Base-by-base conservation (phyloP, 1,284 basidiomycete species). In the Cryptococcus wingfieldii region DNA sequence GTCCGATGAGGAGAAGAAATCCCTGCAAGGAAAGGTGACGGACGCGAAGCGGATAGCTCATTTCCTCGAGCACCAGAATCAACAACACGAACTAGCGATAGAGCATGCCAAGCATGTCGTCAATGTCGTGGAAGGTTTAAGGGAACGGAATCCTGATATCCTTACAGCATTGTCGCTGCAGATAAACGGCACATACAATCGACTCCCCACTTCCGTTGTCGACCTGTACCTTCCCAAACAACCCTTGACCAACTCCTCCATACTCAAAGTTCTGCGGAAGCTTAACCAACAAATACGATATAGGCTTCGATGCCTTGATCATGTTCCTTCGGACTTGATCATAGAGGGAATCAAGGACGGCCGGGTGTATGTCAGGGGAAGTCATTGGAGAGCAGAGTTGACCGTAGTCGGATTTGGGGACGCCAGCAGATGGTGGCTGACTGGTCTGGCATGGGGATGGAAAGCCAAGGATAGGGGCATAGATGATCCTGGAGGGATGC, bases 91-190 rank as follows among this genome's bases (percentile, higher is more conserved):
- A 41, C 58, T 54, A 6, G 68, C 71, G 10, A 62, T 75, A 13
- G 58, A 54, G 12, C 73, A 75, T 57, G 49, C 74, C 18, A 60
- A 58, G 27, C 68, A 72, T 58, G 62, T 69, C 25, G 61, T 67
- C 0, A 62, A 58, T 18, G 49, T 64, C 14, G 63, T 75, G 4
- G 70, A 75, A 28, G 61, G 60, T 5, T 56, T 74, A n/a, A 58
- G 73, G 69, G 64, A 70, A 41, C 66, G 73, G 5, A 75, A 75
- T 57, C 70, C 73, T 12, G 73, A 75, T 51, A 51, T 75, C 18
- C 53, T 75, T 19, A 73, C 73, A 0, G 70, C 73, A 0, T 51
- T 75, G 14, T 61, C 70, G 3, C 57, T 74, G 3, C 60, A 65
- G 9, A 55, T 63, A 0, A 56, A 62, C 0, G 72, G 71, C 8